phyloP scores from a whole-genome alignment of 768 basidiomycete species.

The Sporobolomyces phaffii region DNA sequence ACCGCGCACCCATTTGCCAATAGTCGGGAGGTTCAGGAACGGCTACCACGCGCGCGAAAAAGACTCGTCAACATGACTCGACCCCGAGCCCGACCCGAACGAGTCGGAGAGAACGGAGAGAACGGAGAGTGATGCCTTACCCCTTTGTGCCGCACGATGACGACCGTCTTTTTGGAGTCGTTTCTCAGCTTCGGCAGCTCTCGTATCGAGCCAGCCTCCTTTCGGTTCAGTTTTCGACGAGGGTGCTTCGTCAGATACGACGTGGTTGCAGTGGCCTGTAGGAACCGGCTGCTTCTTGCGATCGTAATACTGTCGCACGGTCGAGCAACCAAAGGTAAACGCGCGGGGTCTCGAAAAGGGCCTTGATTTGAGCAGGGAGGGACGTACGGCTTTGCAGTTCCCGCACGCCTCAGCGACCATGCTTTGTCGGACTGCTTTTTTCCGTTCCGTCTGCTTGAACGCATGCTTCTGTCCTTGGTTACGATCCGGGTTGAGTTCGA shows the following conservation, averaged over 20 bases:
- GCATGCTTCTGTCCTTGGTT: slow-evolving; percentile 65
- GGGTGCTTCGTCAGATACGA: not conserved
- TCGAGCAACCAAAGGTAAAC: too few relatives aligned
- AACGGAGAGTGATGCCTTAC: too few relatives aligned
- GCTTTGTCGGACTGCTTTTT: slow-evolving; percentile 57
- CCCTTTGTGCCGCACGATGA: slow-evolving; percentile 8
- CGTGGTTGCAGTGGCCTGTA: slow-evolving; percentile 8
- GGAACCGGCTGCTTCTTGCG: slow-evolving; percentile 59
- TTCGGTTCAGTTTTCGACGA: too few relatives aligned
- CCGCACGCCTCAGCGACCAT: slow-evolving; percentile 76
- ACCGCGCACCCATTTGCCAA: slow-evolving; percentile 49
- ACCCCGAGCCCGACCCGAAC: not conserved
- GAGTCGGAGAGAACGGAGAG: too few relatives aligned
- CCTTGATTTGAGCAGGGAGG: not conserved
- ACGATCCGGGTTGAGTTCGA: slow-evolving; percentile 59
- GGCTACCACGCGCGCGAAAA: slow-evolving; percentile 63
- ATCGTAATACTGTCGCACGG: slow-evolving; percentile 44
- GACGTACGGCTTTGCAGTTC: slow-evolving; percentile 66
- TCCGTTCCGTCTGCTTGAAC: slow-evolving; percentile 71
- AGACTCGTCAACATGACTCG: slow-evolving; percentile 52
- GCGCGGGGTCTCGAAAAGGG: too few relatives aligned
- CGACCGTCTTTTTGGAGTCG: slow-evolving; percentile 44
- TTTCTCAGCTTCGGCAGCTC: slow-evolving; percentile 72
- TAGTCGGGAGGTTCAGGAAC: slow-evolving; percentile 75
- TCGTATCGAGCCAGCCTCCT: slow-evolving; percentile 42